These are phyloP conservation scores for Mortierella sp. DNA, from an alignment of 371 early-diverging fungal species.

Conservation along the genomic window DNA sequence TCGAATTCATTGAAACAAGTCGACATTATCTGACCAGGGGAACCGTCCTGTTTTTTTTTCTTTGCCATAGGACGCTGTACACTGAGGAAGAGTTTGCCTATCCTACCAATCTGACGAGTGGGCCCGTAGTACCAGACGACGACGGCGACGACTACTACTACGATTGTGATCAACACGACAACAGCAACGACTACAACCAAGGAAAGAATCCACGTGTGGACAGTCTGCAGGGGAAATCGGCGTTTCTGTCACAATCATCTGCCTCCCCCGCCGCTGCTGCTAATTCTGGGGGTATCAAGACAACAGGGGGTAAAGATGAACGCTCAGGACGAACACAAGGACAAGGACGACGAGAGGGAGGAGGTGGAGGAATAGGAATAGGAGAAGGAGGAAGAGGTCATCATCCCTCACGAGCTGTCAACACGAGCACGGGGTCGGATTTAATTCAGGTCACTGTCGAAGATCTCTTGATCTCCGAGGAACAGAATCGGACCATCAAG, in stretches of 20 bases:
- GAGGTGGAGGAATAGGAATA: not conserved
- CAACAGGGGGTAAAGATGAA: not conserved
- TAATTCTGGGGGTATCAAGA: not conserved
- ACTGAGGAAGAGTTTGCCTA: conserved; percentile 50
- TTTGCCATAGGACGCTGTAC: conserved; percentile 11
- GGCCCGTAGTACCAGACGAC: not conserved
- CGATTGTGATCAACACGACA: not conserved
- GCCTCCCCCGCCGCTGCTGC: not conserved
- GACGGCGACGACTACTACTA: conserved; percentile 1
- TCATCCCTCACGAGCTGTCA: conserved; percentile 17
- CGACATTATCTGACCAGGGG: too few species aligned
- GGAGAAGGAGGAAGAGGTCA: conserved; percentile 11
- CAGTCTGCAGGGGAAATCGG: not conserved
- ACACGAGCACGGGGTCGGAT: conserved; percentile 47
- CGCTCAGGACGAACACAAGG: not conserved
- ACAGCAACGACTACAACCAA: not conserved
- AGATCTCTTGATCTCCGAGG: conserved; percentile 48
- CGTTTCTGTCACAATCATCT: not conserved
- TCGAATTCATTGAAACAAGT: too few species aligned
- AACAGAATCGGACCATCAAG: conserved; percentile 32
- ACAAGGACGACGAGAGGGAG: not conserved
- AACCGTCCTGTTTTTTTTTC: too few species aligned
- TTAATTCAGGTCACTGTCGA: conserved; percentile 53
- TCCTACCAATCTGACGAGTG: conserved; percentile 34
- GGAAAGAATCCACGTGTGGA: conserved; percentile 1